phyloP scores from a whole-genome alignment of 305 asterid genomes.

The Fraxinus albicans region DNA sequence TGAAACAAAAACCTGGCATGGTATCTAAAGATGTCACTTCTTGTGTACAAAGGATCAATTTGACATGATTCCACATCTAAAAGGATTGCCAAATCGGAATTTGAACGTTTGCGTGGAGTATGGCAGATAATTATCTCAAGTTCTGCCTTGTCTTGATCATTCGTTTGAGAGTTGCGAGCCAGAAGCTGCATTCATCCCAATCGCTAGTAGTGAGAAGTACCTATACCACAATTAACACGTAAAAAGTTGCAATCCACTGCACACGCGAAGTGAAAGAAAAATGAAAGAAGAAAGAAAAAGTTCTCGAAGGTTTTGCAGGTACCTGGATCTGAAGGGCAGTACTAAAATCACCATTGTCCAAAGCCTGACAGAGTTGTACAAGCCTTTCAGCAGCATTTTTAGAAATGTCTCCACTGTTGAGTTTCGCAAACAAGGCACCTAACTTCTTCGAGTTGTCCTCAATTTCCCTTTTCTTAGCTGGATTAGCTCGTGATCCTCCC shows the following conservation, averaged over 20 bases:
- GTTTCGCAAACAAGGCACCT: conserved; percentile 84
- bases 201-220: conserved; percentile 92
- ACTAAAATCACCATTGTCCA: conserved; percentile 77
- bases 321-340: conserved; percentile 96
- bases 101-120: conserved; percentile 4
- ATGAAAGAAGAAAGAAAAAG: background rate
- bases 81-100: conserved; percentile 32
- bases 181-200: conserved; percentile 98
- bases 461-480: conserved; percentile 91
- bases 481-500: conserved; percentile 96
- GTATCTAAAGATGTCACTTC: conserved; percentile 34
- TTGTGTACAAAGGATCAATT: conserved; percentile 38
- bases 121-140: conserved; percentile 47
- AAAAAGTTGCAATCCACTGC: conserved; percentile 8
- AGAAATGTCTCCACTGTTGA: conserved; percentile 86
- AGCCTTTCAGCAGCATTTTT: conserved; percentile 95
- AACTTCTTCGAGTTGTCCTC: conserved; percentile 94
- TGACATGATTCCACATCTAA: conserved; percentile 34
- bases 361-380: conserved; percentile 83
- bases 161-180: conserved; percentile 90
- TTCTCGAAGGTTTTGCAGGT: background rate
- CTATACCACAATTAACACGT: conserved; percentile 35
- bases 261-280: background rate
- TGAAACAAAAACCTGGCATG: conserved; percentile 29
- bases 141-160: conserved; percentile 93